phyloP scores from a whole-genome alignment of 768 basidiomycete species.

The Tulasnella sp. region DNA sequence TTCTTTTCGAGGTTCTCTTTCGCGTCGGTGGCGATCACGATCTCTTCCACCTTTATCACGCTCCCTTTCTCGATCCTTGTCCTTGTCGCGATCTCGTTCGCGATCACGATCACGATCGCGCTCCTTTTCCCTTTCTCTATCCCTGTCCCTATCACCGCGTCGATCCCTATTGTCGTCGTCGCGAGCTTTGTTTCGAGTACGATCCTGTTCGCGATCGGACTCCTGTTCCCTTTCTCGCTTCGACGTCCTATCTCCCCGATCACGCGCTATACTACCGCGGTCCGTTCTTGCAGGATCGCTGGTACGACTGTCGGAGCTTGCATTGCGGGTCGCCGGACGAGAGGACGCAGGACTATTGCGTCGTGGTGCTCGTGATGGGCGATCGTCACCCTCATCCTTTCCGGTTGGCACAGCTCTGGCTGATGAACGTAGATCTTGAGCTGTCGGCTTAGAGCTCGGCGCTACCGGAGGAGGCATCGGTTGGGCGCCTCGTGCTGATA shows the following conservation, averaged over 20 bases:
- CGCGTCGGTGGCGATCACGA: conserved; percentile 2
- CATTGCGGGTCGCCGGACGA: conserved; percentile 6
- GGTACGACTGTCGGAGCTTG: conserved; percentile 13
- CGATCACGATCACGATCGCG: conserved; percentile 9
- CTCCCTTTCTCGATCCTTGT: conserved; percentile 1
- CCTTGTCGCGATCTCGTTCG: not conserved
- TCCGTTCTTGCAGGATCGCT: conserved; percentile 6
- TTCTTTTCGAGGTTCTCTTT: conserved; percentile 1
- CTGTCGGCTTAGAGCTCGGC: conserved; percentile 14
- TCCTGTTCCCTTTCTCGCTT: conserved; percentile 13
- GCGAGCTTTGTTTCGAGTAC: not conserved
- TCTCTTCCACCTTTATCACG: not conserved
- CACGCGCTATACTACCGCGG: not conserved
- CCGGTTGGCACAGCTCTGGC: not conserved
- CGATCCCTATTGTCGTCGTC: conserved; percentile 7
- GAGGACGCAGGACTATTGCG: not conserved
- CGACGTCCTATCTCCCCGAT: conserved; percentile 8
- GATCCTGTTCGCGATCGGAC: conserved; percentile 9
- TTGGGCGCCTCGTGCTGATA: not conserved
- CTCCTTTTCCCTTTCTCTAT: conserved; percentile 4
- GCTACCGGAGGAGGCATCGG: conserved; percentile 15
- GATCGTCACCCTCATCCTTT: not conserved
- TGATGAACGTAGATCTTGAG: conserved; percentile 11
- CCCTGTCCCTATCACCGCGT: conserved; percentile 12
- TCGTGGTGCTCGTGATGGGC: conserved; percentile 1